Conservation (phyloP, 805 yeast genomes). For the Kazachstania viticola region DNA sequence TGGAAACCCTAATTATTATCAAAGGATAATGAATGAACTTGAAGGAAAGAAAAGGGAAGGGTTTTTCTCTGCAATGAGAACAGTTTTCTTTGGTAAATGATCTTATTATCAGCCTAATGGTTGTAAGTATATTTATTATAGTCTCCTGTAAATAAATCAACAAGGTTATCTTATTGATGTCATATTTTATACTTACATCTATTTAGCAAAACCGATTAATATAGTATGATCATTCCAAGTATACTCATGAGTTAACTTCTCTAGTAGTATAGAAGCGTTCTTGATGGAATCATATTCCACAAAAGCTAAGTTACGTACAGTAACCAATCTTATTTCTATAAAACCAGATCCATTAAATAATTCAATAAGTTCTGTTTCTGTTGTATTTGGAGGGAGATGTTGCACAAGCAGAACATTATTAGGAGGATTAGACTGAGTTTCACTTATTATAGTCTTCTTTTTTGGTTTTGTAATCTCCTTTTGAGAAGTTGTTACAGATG, state of each 20-base stretch:
- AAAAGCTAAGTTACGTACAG: constrained; percentile 61
- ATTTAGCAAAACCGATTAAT: constrained; percentile 23
- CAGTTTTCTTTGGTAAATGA: constrained; percentile 69
- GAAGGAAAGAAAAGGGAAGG: constrained; percentile 61
- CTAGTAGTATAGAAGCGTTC: constrained; percentile 30
- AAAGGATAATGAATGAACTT: constrained; percentile 56
- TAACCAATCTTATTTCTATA: constrained; percentile 53
- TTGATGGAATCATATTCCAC: constrained; percentile 58
- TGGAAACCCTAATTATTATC: constrained; percentile 75
- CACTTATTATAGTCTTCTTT: constrained; percentile 7
- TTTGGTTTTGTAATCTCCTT: too few relatives aligned
- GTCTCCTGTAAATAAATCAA: neutral
- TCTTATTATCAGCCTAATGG: too few relatives aligned
- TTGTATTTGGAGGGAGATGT: constrained; percentile 38
- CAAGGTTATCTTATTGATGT: constrained; percentile 3
- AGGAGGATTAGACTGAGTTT: constrained; percentile 56
- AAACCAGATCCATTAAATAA: constrained; percentile 50
- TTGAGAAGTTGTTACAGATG: too few relatives aligned
- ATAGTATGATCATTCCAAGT: constrained; percentile 7
- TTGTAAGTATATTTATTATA: too few relatives aligned
- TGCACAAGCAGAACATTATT: constrained; percentile 60
- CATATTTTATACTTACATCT: neutral
- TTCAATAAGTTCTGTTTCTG: constrained; percentile 31
- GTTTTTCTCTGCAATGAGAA: constrained; percentile 52
- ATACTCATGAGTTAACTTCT: constrained; percentile 9